Base-by-base conservation (phyloP, 305 asterid species). In the Fraxinus xanthoxyloides region DNA sequence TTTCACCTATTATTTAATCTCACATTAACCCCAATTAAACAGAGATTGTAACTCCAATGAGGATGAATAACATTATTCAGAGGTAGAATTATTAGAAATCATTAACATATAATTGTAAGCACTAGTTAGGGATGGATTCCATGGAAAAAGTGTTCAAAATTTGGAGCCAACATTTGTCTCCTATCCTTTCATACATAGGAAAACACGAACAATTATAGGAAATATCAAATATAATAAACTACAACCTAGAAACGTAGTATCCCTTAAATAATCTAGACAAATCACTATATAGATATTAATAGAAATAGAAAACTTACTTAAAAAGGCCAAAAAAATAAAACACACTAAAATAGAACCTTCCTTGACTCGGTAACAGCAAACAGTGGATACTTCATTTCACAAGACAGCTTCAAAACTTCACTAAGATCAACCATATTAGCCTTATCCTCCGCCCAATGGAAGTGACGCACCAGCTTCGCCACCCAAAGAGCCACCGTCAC, bases 381-480 rank as follows among this genome's bases (percentile, higher is more conserved):
- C 82, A 92, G 77, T 9, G 93, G 93, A 10, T 6, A 38, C 87
- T 89, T 90, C 96, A 92, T 92, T 84, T 92, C 96, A 43, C 93
- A 90, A 3, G 96, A 90, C 38, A 92, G 79, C 87, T 90, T 92
- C 88, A 92, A 9, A 34, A 78, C 81, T 86, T 92, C 96, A 0
- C 81, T 76, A 85, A 92, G 65, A 10, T 84, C 90, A 72, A 90
- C 91, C 51, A 86, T 85, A 15, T 76, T 40, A 40, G 5, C n/a
- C 77, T 2, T 26, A 19, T 86, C 89, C 83, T 54, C 90, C 48
- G 63, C 40, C 90, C 91, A 90, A 78, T 86, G 79, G 34, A 85
- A 90, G 34, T 26, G 12, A 0, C 80, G 67, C 6, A 92, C 94
- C 15, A 92, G 82, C 86, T 86, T 74, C 59, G 90, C 93, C 80